Evolutionary conservation across 345 rosid genomes (phyloP).

Genomic region (Ceriops tagal): DNA sequence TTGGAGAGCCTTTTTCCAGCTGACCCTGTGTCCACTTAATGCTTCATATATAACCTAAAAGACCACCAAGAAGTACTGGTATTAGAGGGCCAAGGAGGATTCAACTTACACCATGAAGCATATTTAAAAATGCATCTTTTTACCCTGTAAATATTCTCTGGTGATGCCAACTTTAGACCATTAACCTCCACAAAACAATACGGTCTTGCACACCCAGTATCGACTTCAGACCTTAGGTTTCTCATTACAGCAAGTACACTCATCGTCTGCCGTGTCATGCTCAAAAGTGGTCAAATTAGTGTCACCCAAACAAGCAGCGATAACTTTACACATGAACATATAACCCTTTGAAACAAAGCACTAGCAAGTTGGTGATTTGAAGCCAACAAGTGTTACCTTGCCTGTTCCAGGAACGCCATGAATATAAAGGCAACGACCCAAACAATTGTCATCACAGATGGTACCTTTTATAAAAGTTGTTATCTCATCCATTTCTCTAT

Average conservation of each 20-base stretch:
- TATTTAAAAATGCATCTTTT: neutral
- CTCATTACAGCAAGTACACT: conserved; percentile 82
- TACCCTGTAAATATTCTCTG: conserved; percentile 86
- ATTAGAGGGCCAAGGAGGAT: conserved; percentile 6
- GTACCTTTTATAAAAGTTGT: conserved; percentile 75
- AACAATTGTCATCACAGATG: conserved; percentile 78
- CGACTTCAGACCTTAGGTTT: conserved; percentile 80
- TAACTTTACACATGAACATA: neutral
- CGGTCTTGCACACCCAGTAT: conserved; percentile 60
- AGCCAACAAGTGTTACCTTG: conserved; percentile 45
- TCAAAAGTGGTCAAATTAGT: conserved; percentile 17
- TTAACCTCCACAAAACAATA: conserved; percentile 92
- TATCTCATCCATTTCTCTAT: conserved; percentile 90
- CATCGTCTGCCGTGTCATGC: conserved; percentile 55
- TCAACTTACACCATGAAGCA: neutral
- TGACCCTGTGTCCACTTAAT: conserved; percentile 79
- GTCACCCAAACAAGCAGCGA: neutral
- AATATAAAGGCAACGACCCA: conserved; percentile 86
- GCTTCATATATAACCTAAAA: conserved; percentile 85
- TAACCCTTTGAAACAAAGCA: neutral
- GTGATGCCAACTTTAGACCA: conserved; percentile 89
- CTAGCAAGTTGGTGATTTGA: neutral
- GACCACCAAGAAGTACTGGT: conserved; percentile 9
- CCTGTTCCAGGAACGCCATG: conserved; percentile 99
- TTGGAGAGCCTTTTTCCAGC: conserved; percentile 90